Conservation (phyloP, 2,329 filamentous ascomycete species). For the Ophiostoma triangulosporum region DNA sequence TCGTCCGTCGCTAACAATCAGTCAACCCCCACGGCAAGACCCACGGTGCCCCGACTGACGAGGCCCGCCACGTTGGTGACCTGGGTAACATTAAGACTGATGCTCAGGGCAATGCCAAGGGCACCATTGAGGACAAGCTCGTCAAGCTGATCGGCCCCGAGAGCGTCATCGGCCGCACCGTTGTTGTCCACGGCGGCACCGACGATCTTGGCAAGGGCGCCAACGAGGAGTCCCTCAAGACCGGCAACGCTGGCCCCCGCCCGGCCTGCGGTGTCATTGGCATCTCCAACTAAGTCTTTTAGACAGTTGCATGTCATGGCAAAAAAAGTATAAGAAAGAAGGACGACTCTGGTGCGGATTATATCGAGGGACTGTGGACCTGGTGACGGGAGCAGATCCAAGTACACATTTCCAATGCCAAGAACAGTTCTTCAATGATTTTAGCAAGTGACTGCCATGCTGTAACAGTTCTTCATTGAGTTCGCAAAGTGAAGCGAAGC, state of each 20-base stretch:
- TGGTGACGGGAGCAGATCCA: background rate
- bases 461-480: too few species aligned
- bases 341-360: too few species aligned
- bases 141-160: constrained; percentile 94
- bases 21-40: constrained; percentile 93
- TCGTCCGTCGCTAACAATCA: constrained; percentile 30
- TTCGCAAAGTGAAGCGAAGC: too few species aligned
- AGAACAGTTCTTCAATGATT: too few species aligned
- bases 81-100: constrained; percentile 96
- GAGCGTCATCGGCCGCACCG: constrained; percentile 88
- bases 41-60: constrained; percentile 77
- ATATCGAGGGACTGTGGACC: background rate
- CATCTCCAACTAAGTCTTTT: constrained; percentile 51
- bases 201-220: constrained; percentile 91
- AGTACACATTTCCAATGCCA: too few species aligned
- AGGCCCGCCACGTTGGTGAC: constrained; percentile 87
- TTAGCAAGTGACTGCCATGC: too few species aligned
- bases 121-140: constrained; percentile 63
- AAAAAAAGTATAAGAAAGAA: background rate
- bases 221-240: constrained; percentile 94
- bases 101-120: constrained; percentile 77
- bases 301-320: background rate
- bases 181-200: constrained; percentile 88
- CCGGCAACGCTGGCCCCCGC: constrained; percentile 83
- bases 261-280: constrained; percentile 96